Percentiles rank a stretch among this genome's conserved stretches.
These are phyloP conservation scores for Breynia disticha DNA, from an alignment of 441 rosid genomes.

Conservation along the genomic window DNA sequence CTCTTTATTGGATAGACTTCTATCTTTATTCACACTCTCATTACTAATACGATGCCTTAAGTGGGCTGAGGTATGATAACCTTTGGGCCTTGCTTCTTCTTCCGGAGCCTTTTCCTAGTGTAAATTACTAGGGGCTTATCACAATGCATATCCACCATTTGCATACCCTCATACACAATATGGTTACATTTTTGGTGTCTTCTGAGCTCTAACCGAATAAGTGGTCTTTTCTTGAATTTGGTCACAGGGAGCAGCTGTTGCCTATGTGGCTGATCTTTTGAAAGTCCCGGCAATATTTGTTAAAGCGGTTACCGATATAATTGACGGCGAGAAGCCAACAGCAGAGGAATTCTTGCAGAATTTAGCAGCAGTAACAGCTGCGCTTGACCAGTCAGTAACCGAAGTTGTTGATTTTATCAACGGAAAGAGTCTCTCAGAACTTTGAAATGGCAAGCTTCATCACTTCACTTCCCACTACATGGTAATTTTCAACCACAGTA, in stretches of 20 bases:
- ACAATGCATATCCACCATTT: background rate
- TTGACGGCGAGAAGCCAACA: slow-evolving; percentile 83
- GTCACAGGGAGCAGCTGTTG: slow-evolving; percentile 87
- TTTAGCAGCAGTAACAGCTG: slow-evolving; percentile 61
- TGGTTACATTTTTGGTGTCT: no score
- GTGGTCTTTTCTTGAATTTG: slow-evolving; percentile 1
- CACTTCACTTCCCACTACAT: background rate
- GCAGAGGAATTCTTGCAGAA: slow-evolving; percentile 84
- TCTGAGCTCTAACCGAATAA: no score
- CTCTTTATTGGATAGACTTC: no score
- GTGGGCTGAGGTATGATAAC: no score
- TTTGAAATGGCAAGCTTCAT: slow-evolving; percentile 23
- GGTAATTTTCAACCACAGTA: slow-evolving; percentile 6
- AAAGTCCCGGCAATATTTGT: slow-evolving; percentile 77
- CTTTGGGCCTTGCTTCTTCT: no score
- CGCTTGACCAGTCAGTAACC: slow-evolving; percentile 52
- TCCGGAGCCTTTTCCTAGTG: no score
- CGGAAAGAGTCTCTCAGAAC: slow-evolving; percentile 62
- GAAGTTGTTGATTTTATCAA: slow-evolving; percentile 58
- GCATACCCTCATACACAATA: no score
- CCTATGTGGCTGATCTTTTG: slow-evolving; percentile 77
- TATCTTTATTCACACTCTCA: no score
- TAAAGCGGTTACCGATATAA: slow-evolving; percentile 79
- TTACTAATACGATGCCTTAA: no score
- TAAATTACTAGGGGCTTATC: no score